Evolutionary conservation across 768 basidiomycete genomes (phyloP).

Genomic region (Boletus vermiculosoides): DNA sequence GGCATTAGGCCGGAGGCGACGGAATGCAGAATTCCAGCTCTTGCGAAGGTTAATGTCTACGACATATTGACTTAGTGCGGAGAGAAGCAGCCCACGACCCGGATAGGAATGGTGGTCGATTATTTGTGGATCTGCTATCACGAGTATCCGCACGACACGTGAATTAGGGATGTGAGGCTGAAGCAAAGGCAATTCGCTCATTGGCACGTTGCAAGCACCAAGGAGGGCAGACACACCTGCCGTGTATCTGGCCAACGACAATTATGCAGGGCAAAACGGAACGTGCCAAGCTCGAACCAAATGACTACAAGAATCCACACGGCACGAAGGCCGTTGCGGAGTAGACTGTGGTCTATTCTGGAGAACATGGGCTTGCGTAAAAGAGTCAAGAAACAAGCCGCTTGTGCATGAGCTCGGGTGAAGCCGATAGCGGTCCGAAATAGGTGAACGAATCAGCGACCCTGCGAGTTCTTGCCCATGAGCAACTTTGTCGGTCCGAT

Average conservation of each 20-base stretch:
- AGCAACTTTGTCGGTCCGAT: no score
- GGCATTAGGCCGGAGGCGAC: constrained; percentile 56
- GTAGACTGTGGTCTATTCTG: background rate
- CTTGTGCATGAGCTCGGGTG: background rate
- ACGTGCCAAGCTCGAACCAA: constrained; percentile 70
- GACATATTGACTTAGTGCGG: constrained; percentile 58
- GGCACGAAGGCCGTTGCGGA: constrained; percentile 43
- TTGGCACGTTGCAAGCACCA: background rate
- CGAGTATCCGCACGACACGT: constrained; percentile 44
- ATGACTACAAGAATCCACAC: constrained; percentile 62
- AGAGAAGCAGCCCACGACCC: constrained; percentile 50
- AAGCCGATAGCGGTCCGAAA: constrained; percentile 7
- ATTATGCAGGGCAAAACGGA: constrained; percentile 42
- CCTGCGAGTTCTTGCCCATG: background rate
- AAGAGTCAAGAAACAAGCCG: background rate
- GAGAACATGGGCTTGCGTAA: constrained; percentile 1
- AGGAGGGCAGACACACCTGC: constrained; percentile 26
- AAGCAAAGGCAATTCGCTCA: background rate
- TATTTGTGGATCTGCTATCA: constrained; percentile 88
- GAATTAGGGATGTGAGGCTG: constrained; percentile 21
- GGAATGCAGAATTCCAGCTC: constrained; percentile 69
- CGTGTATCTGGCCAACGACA: constrained; percentile 64
- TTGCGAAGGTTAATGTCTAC: constrained; percentile 85
- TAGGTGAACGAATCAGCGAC: background rate
- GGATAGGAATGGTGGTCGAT: constrained; percentile 76